Conservation (phyloP, 345 rosid genomes). For the Corchorus olitorius region DNA sequence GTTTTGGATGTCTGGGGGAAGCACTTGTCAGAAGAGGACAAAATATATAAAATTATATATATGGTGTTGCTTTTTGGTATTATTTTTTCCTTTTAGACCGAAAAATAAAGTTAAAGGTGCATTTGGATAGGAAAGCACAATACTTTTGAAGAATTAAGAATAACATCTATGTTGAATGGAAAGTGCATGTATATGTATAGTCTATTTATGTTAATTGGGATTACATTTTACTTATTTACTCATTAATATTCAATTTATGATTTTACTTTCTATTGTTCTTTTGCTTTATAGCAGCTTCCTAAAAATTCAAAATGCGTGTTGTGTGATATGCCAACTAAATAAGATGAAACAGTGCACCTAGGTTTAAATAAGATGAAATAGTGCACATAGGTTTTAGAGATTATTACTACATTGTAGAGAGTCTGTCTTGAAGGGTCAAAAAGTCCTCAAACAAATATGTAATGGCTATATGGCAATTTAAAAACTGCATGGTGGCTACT, state of each 20-base stretch:
- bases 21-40: background rate
- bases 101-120: background rate
- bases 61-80: background rate
- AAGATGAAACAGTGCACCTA: background rate
- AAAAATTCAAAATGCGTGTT: background rate
- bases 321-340: background rate
- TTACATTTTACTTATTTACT: no score
- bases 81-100: background rate
- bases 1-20: background rate
- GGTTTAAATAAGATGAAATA: background rate
- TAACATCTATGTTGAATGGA: background rate
- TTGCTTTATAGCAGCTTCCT: background rate
- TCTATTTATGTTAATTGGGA: no score
- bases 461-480: no score
- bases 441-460: no score
- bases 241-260: background rate
- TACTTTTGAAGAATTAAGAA: background rate
- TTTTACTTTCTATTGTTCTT: background rate
- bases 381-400: no score
- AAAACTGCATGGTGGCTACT: no score
- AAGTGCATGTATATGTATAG: background rate
- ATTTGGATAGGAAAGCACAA: background rate
- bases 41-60: background rate
- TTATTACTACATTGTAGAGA: no score
- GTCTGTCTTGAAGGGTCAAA: no score